Base-by-base conservation (phyloP, 345 rosid species). In the Euphorbia lathyris region DNA sequence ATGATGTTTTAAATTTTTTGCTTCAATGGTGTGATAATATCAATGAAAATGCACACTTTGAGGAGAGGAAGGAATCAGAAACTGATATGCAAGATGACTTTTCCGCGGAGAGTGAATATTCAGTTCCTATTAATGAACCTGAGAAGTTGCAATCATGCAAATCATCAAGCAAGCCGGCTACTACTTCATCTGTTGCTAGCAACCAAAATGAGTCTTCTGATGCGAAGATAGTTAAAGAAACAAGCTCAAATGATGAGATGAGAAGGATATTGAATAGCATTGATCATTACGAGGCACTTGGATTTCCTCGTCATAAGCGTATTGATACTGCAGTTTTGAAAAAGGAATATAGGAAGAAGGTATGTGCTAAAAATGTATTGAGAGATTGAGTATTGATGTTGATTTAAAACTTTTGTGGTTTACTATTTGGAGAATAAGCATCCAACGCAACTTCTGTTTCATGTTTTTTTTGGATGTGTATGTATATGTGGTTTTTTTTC, bases 261-360 rank as follows among this genome's bases (percentile, higher is more conserved):
- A 87, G 78, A 80, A 86, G 96, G 76, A 95, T 95, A 85, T 78
- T 90, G 61, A 82, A 77, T 71, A 82, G 96, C 75, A 19, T 60
- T 50, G 84, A 90, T 81, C 96, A 96, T 80, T 96, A 96, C 74
- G 92, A 90, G 72, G 92, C 95, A 19, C 70, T 96, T 67, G 99
- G 88, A 67, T 76, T 92, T 76, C 78, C 89, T 66, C 89, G 96
- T 38, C 91, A 87, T 65, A 86, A 74, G 69, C 85, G 80, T 77
- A 73, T 95, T 36, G 98, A 95, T 76, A 74, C 79, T 2, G 68
- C 76, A 9, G 67, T 80, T 65, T 67, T 95, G 83, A 95, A 86
- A 76, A 92, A 86, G 82, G 99, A 96, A 75, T 96, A 96, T 63
- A 81, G 90, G 66, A 96, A 83, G 85, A 96, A 87, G 98, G 99